Evolutionary conservation across 2,329 filamentous ascomycete genomes (phyloP), one percentile per base, ranked within the genome.

Genomic region (Knoxdaviesia capensis): DNA sequence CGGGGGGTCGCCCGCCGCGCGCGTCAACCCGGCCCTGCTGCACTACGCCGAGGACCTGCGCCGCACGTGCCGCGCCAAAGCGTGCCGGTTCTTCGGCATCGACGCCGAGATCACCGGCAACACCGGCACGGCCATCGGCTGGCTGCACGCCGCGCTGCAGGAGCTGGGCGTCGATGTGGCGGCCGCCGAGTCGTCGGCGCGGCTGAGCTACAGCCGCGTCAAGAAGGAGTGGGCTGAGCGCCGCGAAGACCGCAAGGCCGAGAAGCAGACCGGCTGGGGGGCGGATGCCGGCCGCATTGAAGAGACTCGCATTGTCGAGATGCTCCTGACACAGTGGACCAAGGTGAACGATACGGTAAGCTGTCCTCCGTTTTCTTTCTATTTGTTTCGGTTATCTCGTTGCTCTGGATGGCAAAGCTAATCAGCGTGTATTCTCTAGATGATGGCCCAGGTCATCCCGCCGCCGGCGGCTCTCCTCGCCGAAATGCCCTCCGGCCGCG

Each of bases 341-440:
- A 90, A 86, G 61, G 75, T 86, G 59, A 98, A 98, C 54, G 85
- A 94, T 57, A 93, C 83, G 11, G 83, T 92, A 61, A 62, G 74
- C 48, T 36, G 7, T 43, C 9, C 34, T 31, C 9, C 33, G 6
- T 33, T 32, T 31, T 36, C 28, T 10, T 41, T 36, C 28, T 29
- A 10, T 32, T 42, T 38, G 20, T 6, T 36, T 20, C 34, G 30
- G 10, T n/a, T 40, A 5, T n/a, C n/a, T n/a, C n/a, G n/a, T 11
- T 32, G 32, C 29, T 30, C n/a, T 11, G 10, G 29, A 41, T 10
- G 11, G 11, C 11, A 35, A 6, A 36, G 29, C 7, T n/a, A n/a
- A 41, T 20, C 31, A 8, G 29, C 4, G 10, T 29, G 6, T n/a
- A 7, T 5, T 20, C 39, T 20, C 34, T 35, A 88, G 76, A 78